Base-by-base conservation (phyloP, 805 yeast genomes). In the Candida pseudofarinosa region DNA sequence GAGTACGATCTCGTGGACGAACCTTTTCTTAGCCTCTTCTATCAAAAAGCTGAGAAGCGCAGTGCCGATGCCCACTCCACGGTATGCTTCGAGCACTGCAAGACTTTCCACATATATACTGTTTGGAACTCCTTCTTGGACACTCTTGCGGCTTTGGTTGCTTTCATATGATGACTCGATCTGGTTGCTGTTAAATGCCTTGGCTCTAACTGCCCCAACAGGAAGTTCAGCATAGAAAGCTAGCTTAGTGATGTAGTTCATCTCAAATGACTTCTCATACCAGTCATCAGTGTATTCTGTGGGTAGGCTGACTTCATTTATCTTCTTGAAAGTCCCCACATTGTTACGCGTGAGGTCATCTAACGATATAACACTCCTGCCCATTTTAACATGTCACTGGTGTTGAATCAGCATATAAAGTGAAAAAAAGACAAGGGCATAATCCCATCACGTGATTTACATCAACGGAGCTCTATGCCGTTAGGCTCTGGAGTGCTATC, bases 161-260 rank as follows among this genome's bases (percentile, higher is more conserved):
- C 43, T 51, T 33, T 59, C 63, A 32, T 53, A 58, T n/a, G 51
- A 48, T 19, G 60, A 49, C 4, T 69, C 52, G n/a, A 66, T 69
- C 37, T 71, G 67, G 12, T 65, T 52, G 16, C 77, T 68, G 43
- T 73, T 71, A 41, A 74, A 63, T 6, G 71, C 62, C 50, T 69
- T 72, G 42, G 85, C 83, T 46, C 81, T 80, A 38, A 88, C 65
- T 3, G 81, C 83, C 13, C 93, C 96, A 3, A 88, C 91, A 5
- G 96, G 88, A 4, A 85, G 76, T 54, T 85, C 96, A 38, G 83
- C 76, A 60, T 73, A 84, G 62, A 71, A 85, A 0, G 83, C 85
- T 42, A 81, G 64, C 54, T 81, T 74, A 28, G 74, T 73, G 28
- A 83, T 63, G 20, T 79, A 81, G 18, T 71, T 79, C 1, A 69